Conservation (phyloP, 2,329 filamentous ascomycete genomes). For the Thielaviopsis punctulata region DNA sequence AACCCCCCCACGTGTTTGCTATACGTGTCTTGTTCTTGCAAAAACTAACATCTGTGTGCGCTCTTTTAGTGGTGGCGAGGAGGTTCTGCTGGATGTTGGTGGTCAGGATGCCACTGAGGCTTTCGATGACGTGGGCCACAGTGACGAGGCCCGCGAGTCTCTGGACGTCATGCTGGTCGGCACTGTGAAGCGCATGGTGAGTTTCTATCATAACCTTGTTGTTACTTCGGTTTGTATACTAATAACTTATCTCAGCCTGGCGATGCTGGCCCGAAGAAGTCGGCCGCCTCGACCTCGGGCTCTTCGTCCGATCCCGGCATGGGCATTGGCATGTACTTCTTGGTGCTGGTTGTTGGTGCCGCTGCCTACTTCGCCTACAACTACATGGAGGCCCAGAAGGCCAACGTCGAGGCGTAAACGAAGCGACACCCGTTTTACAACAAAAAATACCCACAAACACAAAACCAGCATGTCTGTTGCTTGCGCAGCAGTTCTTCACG, state of each 20-base stretch:
- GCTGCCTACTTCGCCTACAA: slow-evolving; percentile 70
- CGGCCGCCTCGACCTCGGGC: slow-evolving; percentile 29
- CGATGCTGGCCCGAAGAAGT: slow-evolving; percentile 56
- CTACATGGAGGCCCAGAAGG: slow-evolving; percentile 48
- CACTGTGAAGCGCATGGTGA: slow-evolving; percentile 62
- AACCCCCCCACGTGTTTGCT: neutral
- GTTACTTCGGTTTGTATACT: neutral
- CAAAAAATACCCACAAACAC: neutral
- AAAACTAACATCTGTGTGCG: neutral
- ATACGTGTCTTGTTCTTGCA: neutral
- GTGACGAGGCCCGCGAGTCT: slow-evolving; percentile 92
- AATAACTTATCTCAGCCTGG: slow-evolving; percentile 37
- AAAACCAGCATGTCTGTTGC: neutral
- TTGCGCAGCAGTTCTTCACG: neutral
- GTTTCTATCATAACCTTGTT: slow-evolving; percentile 16
- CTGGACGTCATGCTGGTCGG: slow-evolving; percentile 62
- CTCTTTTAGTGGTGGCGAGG: slow-evolving; percentile 70
- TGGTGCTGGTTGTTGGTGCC: slow-evolving; percentile 61
- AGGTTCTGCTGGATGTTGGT: slow-evolving; percentile 88
- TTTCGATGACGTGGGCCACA: slow-evolving; percentile 98
- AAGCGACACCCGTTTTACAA: no score
- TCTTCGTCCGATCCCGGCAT: slow-evolving; percentile 37
- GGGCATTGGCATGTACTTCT: slow-evolving; percentile 64
- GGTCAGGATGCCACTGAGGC: slow-evolving; percentile 95
- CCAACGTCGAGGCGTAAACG: slow-evolving; percentile 19